phyloP scores from a whole-genome alignment of 805 yeast genomes.

The Nakazawaea wickerhamii region DNA sequence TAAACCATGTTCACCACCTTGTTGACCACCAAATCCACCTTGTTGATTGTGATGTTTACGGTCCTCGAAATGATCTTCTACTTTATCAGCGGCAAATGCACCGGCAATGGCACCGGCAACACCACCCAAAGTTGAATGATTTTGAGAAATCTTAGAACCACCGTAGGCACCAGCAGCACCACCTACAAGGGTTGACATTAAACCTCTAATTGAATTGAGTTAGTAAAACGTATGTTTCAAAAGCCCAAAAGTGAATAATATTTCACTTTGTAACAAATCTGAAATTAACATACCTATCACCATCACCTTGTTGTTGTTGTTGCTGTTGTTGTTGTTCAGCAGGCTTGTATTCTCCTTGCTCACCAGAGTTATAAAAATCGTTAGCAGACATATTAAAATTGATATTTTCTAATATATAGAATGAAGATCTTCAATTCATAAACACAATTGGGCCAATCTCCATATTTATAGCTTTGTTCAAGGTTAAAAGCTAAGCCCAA shows the following conservation, averaged over 20 bases:
- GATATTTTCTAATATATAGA: background rate
- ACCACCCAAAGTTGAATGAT: slow-evolving; percentile 38
- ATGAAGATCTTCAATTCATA: background rate
- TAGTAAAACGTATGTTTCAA: background rate
- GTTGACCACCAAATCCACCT: slow-evolving; percentile 11
- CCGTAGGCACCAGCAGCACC: slow-evolving; percentile 51
- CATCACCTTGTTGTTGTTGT: slow-evolving; percentile 25
- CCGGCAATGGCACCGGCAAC: slow-evolving; percentile 52
- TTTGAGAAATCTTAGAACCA: slow-evolving; percentile 38
- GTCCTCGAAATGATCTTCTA: slow-evolving; percentile 34
- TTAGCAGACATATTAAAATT: slow-evolving; percentile 48
- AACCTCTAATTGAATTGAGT: slow-evolving; percentile 26
- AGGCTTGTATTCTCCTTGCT: slow-evolving; percentile 30
- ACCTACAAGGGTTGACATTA: slow-evolving; percentile 40
- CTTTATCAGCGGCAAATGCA: slow-evolving; percentile 48
- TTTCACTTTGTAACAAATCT: background rate
- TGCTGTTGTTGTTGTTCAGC: slow-evolving; percentile 26
- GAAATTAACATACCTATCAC: slow-evolving; percentile 15
- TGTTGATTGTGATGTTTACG: slow-evolving; percentile 18
- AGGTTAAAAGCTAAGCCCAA: too few species aligned
- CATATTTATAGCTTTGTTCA: too few species aligned
- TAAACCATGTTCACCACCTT: slow-evolving; percentile 4
- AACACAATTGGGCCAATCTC: background rate
- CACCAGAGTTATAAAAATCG: slow-evolving; percentile 46
- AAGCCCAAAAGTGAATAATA: background rate